Evolutionary conservation across 441 rosid genomes (phyloP), one percentile per base, ranked within the genome.

Genomic region (Corymbia calophylla): DNA sequence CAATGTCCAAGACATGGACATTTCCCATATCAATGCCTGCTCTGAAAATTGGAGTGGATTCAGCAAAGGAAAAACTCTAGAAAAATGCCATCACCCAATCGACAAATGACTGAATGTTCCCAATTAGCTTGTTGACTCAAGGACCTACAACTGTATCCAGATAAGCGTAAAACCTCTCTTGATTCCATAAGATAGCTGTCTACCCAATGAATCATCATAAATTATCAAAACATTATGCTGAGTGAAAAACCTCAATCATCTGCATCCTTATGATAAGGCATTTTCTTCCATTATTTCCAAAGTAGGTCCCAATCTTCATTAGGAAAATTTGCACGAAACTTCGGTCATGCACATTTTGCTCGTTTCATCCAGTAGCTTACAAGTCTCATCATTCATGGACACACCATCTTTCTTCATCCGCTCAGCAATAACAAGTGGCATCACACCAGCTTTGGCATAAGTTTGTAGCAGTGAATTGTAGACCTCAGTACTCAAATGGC

Each of bases 401-500:
- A 86, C 88, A 54, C 49, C 88, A 35, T 86, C 88, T 86, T 86
- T 86, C 88, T 86, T 86, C 88, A 86, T 86, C 88, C 88, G 60
- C 88, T 86, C 88, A 19, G 68, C 68, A 55, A 86, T 21, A 55
- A 86, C 64, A 47, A 86, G 88, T 53, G 66, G 88, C 88, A 86
- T 86, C 44, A 86, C 48, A 32, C 88, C 88, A 16, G 88, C 88
- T 60, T 35, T 86, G 51, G 88, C 68, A 12, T 86, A 86, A 86
- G 88, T 55, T 86, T 62, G 60, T 35, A 86, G 88, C 60, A 86
- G 88, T 53, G 88, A 86, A 86, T 86, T 86, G 58, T 86, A 86
- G 64, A 31, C 68, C 88, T 60, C 19, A 17, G 68, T 86, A 86
- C 23, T 86, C 68, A 86, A 49, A 55, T 86, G 88, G 47, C 68